Percentiles rank a stretch among this genome's conserved stretches.
Conservation (phyloP, 306 rosid genomes). For the Sechiopsis laciniata region DNA sequence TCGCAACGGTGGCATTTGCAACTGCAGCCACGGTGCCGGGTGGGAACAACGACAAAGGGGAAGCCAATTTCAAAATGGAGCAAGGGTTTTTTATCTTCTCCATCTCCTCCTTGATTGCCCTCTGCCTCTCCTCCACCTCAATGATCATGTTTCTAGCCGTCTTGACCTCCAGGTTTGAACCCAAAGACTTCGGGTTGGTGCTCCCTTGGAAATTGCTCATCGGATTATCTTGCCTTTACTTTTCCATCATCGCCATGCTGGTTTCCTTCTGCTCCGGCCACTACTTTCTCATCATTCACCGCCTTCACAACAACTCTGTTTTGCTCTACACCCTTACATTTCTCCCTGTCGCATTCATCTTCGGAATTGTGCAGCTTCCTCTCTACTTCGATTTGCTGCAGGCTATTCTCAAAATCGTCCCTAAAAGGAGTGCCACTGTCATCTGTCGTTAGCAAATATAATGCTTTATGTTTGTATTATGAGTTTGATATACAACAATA, state of each 20-base stretch:
- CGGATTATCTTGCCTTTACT: conserved; percentile 38
- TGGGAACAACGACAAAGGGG: neutral
- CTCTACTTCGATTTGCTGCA: conserved; percentile 36
- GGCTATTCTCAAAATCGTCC: conserved; percentile 23
- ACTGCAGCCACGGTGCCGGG: conserved; percentile 21
- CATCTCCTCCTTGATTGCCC: conserved; percentile 31
- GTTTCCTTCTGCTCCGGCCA: conserved; percentile 40
- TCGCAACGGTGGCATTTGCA: conserved; percentile 35
- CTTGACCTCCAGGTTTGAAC: conserved; percentile 32
- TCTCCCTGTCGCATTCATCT: conserved; percentile 31
- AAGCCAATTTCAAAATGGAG: neutral
- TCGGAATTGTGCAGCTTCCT: conserved; percentile 39
- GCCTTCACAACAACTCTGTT: conserved; percentile 16
- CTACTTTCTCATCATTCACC: conserved; percentile 30
- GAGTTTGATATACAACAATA: no score
- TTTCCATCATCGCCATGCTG: conserved; percentile 40
- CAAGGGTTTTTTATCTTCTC: conserved; percentile 31
- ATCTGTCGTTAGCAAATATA: no score
- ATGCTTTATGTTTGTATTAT: no score
- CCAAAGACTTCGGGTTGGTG: conserved; percentile 28
- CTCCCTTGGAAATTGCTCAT: conserved; percentile 37
- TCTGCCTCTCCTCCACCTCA: conserved; percentile 41
- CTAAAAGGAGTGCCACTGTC: neutral
- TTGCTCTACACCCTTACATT: conserved; percentile 31
- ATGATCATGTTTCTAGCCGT: conserved; percentile 51